Percentiles rank a stretch among this genome's conserved stretches.
Evolutionary conservation across 768 basidiomycete species (phyloP).

Genomic region (Agrocybe chaxingu): DNA sequence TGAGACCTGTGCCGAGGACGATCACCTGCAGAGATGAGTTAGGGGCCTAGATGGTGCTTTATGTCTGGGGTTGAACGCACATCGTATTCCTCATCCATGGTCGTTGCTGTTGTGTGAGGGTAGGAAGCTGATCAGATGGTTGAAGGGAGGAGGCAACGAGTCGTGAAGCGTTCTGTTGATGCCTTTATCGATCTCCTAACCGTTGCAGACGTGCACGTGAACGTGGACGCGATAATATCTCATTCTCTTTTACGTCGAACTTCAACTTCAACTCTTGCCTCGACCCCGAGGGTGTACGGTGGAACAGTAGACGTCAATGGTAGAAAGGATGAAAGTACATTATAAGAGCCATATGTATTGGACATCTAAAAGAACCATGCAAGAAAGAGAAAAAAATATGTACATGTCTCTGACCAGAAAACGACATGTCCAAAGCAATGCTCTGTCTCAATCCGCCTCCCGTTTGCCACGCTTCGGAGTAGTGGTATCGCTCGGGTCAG

Average conservation of each 20-base stretch:
- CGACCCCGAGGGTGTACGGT: background rate
- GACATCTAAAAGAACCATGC: background rate
- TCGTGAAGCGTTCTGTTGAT: constrained; percentile 8
- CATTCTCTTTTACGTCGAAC: no score
- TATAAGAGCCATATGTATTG: background rate
- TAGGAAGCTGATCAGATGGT: constrained; percentile 19
- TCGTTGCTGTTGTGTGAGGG: constrained; percentile 19
- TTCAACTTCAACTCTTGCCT: no score
- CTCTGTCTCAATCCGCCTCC: background rate
- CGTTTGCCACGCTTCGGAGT: constrained; percentile 19
- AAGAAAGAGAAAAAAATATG: constrained; percentile 1
- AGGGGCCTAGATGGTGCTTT: constrained; percentile 1
- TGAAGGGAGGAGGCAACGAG: constrained; percentile 11
- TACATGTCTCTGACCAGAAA: background rate
- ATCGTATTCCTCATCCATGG: constrained; percentile 99
- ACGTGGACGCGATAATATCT: constrained; percentile 16
- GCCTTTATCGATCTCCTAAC: constrained; percentile 24
- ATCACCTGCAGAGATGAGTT: constrained; percentile 55
- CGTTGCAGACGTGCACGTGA: constrained; percentile 4
- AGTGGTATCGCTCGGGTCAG: constrained; percentile 24
- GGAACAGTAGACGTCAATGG: background rate
- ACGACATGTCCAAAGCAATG: background rate
- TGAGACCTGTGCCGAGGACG: constrained; percentile 94
- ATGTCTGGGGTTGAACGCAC: constrained; percentile 39
- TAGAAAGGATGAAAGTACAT: background rate